These are phyloP conservation scores for Trapa incisa DNA, from an alignment of 345 rosid species.

Conservation along the genomic window DNA sequence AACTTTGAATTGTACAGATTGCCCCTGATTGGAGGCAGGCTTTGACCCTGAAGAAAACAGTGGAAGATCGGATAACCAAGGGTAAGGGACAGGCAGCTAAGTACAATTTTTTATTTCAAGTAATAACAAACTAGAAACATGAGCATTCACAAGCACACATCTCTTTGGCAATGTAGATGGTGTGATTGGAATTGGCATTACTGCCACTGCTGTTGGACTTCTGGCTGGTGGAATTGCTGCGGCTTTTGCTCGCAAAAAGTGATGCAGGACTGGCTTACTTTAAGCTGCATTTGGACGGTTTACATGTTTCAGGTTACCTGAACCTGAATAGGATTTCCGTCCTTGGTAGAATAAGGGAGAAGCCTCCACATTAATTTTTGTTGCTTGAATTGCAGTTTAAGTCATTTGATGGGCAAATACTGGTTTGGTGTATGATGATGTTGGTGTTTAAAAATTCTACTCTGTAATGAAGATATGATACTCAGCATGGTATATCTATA, in stretches of 20 bases:
- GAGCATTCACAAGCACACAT: not conserved
- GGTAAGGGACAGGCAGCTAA: conserved; percentile 21
- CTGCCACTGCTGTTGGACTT: conserved; percentile 76
- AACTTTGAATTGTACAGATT: conserved; percentile 25
- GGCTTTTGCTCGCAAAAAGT: conserved; percentile 52
- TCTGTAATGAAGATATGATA: not conserved
- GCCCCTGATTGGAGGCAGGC: conserved; percentile 84
- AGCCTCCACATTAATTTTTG: not conserved
- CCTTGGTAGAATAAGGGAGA: not conserved
- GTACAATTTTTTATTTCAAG: not conserved
- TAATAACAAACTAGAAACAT: not conserved
- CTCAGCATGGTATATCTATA: not conserved
- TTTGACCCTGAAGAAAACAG: conserved; percentile 35
- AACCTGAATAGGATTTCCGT: not conserved
- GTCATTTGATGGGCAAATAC: not conserved
- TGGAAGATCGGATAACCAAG: conserved; percentile 51
- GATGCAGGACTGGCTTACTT: conserved; percentile 11
- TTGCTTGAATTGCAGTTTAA: not conserved
- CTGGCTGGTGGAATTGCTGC: conserved; percentile 76
- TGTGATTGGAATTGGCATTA: conserved; percentile 77
- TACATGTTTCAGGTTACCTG: not conserved
- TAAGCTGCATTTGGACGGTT: not conserved
- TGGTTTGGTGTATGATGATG: not conserved
- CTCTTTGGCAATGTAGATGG: conserved; percentile 43
- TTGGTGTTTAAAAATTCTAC: not conserved